Base-by-base conservation (phyloP, 2,329 filamentous ascomycete genomes). In the Aspergillus fischeri region DNA sequence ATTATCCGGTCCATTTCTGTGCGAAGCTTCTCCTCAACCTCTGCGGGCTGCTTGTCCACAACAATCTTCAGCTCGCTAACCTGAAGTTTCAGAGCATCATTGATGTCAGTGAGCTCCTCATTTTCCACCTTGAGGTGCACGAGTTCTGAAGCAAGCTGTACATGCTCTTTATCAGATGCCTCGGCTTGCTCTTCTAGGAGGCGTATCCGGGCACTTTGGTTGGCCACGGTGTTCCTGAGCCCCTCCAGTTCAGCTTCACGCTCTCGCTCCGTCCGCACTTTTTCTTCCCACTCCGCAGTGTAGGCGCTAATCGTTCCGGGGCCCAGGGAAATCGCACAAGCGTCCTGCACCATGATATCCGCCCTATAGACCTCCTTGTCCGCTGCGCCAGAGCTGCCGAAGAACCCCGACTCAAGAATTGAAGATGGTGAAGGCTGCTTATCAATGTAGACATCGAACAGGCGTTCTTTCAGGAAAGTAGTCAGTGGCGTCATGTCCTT, bases 361-460 rank as follows among this genome's bases (percentile, higher is more conserved):
- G 94, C 94, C 51, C 92, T 87, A 73, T 99, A 99, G 6, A 99
- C 86, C 71, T 97, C 94, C 75, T 96, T 97, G 71, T 99, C 94
- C 11, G 91, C 83, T 63, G 86, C 87, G 35, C 90, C 92, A 25
- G 91, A 93, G 71, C 89, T 93, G 59, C 94, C 94, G 69, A 99
- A 99, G 80, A 99, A 99, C 14, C 94, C 94, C 47, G 92, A 96
- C 73, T 99, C 94, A 1, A 97, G 84, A 50, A 99, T 88, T 17
- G 92, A 96, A 52, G 87, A 92, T n/a, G 92, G 88, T 2, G 92
- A 96, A 0, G 94, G 94, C 7, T 92, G 85, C 66, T 92, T 90
- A 75, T 99, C 94, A 61, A 99, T 97, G 74, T 99, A 99, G 42
- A 92, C 92, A 69, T 99, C 94, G 63, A 99, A 99, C 0, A 99